Conservation (phyloP, 768 basidiomycete species). For the Termitomyces sp. region DNA sequence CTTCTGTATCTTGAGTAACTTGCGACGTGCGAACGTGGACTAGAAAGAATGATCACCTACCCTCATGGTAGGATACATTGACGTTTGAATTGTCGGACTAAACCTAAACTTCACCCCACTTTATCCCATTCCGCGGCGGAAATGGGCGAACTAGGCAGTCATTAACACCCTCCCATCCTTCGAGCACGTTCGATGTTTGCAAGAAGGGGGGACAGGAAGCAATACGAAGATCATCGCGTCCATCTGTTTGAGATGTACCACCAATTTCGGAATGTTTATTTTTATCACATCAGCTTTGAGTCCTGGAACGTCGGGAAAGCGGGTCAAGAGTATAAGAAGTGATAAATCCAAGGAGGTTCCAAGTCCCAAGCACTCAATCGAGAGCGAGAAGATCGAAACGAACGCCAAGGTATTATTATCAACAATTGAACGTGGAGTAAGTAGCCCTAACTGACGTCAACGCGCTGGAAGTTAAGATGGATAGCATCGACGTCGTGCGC, state of each 20-base stretch:
- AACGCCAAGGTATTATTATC: neutral
- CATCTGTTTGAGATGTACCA: neutral
- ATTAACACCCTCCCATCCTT: neutral
- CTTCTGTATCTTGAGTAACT: neutral
- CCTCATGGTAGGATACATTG: neutral
- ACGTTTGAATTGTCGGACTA: neutral
- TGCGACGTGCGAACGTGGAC: neutral
- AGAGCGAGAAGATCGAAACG: neutral
- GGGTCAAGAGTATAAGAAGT: neutral
- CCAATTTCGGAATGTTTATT: neutral
- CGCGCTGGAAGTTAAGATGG: neutral
- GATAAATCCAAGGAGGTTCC: neutral
- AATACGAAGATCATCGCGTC: neutral
- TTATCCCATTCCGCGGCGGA: neutral
- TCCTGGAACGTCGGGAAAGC: neutral
- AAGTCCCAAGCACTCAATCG: neutral
- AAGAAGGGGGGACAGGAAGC: neutral
- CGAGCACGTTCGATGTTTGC: neutral
- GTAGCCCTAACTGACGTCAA: neutral
- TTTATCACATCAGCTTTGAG: neutral
- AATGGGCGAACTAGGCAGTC: neutral
- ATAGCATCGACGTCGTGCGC: neutral
- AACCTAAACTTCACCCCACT: neutral
- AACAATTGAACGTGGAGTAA: neutral
- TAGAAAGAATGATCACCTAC: neutral